Evolutionary conservation across 768 basidiomycete species (phyloP).

Genomic region (Pleurotus cornucopiae): DNA sequence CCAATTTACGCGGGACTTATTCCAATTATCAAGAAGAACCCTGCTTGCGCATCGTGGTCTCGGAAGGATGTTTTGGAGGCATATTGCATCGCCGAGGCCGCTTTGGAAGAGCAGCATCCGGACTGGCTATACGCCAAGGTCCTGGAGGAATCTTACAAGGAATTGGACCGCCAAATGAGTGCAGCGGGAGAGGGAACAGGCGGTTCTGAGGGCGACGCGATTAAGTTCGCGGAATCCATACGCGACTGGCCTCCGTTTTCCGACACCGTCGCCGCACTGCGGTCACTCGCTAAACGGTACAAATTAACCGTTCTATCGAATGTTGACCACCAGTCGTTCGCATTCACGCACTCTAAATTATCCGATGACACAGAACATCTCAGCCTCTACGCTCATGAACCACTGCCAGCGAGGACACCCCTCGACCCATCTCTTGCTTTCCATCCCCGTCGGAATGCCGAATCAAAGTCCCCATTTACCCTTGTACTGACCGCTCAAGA

Average conservation of each 20-base stretch:
- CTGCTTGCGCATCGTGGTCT: slow-evolving; percentile 37
- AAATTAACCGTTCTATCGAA: slow-evolving; percentile 75
- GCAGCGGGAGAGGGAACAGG: slow-evolving; percentile 21
- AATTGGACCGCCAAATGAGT: slow-evolving; percentile 30
- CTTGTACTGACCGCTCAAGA: slow-evolving; percentile 70
- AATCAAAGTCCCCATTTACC: slow-evolving; percentile 56
- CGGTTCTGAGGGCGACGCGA: slow-evolving; percentile 16
- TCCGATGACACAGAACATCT: slow-evolving; percentile 30
- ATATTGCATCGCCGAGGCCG: slow-evolving; percentile 48
- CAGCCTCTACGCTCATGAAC: slow-evolving; percentile 7
- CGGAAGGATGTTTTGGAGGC: slow-evolving; percentile 48
- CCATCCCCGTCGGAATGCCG: slow-evolving; percentile 37
- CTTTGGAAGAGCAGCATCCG: slow-evolving; percentile 56
- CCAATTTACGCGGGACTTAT: slow-evolving; percentile 54
- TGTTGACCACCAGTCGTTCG: slow-evolving; percentile 63
- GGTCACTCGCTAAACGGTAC: slow-evolving; percentile 54
- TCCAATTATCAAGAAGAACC: slow-evolving; percentile 44
- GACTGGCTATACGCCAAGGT: slow-evolving; percentile 58
- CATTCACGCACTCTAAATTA: slow-evolving; percentile 53
- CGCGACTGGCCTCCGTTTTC: slow-evolving; percentile 62
- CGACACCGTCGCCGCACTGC: slow-evolving; percentile 60
- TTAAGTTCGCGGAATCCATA: slow-evolving; percentile 58
- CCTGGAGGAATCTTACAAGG: slow-evolving; percentile 44
- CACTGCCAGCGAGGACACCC: slow-evolving; percentile 7
- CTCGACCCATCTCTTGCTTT: slow-evolving; percentile 32